Evolutionary conservation across 78 protist species (phyloP).

Genomic region (Cavenderia fasciculata): DNA sequence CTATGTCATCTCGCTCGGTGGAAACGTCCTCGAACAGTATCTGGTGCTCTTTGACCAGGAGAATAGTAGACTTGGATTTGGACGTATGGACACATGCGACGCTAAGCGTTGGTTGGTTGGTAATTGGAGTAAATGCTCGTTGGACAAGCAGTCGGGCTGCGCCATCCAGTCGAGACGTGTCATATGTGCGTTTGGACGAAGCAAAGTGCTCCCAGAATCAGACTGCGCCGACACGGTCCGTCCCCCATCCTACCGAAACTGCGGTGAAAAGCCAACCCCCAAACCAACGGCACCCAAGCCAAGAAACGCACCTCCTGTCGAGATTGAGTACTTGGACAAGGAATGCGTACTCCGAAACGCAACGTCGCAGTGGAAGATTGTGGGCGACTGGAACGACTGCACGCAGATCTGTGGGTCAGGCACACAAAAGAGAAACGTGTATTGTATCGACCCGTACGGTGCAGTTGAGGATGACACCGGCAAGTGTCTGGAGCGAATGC

Average conservation of each 20-base stretch:
- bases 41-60: constrained; percentile 54
- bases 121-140: constrained; percentile 33
- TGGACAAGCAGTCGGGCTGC: neutral
- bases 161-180: constrained; percentile 21
- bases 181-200: neutral
- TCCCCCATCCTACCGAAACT: constrained; percentile 8
- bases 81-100: constrained; percentile 26
- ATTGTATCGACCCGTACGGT: constrained; percentile 12
- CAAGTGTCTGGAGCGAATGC: constrained; percentile 15
- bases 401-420: constrained; percentile 66
- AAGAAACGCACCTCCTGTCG: neutral
- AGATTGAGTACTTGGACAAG: neutral
- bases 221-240: neutral
- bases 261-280: neutral
- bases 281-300: neutral
- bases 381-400: constrained; percentile 45
- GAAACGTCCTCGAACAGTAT: constrained; percentile 25
- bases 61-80: constrained; percentile 36
- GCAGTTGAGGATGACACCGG: neutral
- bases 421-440: neutral
- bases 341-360: neutral
- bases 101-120: constrained; percentile 11
- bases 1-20: constrained; percentile 35
- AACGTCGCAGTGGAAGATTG: constrained; percentile 20
- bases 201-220: neutral